Evolutionary conservation across 345 rosid species (phyloP).

Genomic region (Aquilaria yunnanensis): DNA sequence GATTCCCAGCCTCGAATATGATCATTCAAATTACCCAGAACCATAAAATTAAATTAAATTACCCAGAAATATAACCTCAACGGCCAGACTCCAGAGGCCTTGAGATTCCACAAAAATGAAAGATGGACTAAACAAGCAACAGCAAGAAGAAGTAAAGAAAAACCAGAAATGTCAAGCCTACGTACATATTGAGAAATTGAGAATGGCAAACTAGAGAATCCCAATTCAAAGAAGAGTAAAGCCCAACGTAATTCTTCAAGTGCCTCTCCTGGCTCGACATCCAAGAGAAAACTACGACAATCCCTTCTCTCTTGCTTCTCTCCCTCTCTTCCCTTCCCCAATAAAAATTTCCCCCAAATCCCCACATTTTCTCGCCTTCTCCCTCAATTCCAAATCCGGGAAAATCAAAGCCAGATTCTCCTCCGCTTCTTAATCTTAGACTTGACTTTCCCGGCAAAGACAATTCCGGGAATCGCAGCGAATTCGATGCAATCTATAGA

Average conservation of each 20-base stretch:
- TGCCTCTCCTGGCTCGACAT: slow-evolving; percentile 77
- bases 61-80: too few species aligned
- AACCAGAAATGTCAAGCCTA: slow-evolving; percentile 18
- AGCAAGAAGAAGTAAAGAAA: background rate
- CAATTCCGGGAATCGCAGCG: background rate
- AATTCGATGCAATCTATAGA: slow-evolving; percentile 15
- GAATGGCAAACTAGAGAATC: slow-evolving; percentile 85
- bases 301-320: slow-evolving; percentile 43
- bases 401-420: background rate
- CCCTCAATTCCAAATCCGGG: slow-evolving; percentile 11
- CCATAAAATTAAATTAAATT: too few species aligned
- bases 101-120: too few species aligned
- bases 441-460: background rate
- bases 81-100: too few species aligned
- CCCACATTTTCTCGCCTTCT: slow-evolving; percentile 48
- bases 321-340: slow-evolving; percentile 53
- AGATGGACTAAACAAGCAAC: background rate
- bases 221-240: slow-evolving; percentile 68
- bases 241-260: slow-evolving; percentile 56
- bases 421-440: background rate
- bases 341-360: slow-evolving; percentile 70
- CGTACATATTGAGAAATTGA: slow-evolving; percentile 78
- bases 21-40: too few species aligned
- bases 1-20: too few species aligned
- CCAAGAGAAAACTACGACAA: slow-evolving; percentile 83